These are phyloP conservation scores for Epichloe coenophiala DNA, from an alignment of 2,329 filamentous ascomycete genomes.

Conservation along the genomic window DNA sequence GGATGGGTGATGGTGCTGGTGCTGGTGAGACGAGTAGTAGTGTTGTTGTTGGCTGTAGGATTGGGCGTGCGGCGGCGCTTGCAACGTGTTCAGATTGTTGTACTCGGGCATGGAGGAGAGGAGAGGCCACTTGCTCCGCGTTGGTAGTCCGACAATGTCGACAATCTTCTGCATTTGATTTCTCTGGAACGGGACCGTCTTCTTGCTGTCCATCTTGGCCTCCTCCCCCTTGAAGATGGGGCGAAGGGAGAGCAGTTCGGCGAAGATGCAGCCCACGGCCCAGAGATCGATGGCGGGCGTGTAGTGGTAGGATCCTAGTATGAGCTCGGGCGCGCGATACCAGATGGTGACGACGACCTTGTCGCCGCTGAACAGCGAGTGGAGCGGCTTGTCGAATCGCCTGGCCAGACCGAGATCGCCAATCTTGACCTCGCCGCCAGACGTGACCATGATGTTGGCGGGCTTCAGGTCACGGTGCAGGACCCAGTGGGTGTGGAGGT, in stretches of 20 bases:
- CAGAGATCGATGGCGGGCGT: slow-evolving; percentile 95
- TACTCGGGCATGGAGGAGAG: slow-evolving; percentile 81
- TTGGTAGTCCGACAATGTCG: slow-evolving; percentile 85
- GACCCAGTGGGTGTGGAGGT: slow-evolving; percentile 93
- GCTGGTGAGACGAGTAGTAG: slow-evolving; percentile 9
- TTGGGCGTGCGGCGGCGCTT: slow-evolving; percentile 29
- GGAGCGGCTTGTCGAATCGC: slow-evolving; percentile 85
- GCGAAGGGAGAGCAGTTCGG: slow-evolving; percentile 75
- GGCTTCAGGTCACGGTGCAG: slow-evolving; percentile 94
- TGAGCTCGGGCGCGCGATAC: slow-evolving; percentile 90
- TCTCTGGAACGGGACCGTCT: slow-evolving; percentile 90
- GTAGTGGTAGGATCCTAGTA: slow-evolving; percentile 89
- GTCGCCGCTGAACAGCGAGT: slow-evolving; percentile 83
- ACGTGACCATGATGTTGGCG: slow-evolving; percentile 97
- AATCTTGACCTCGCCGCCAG: slow-evolving; percentile 78
- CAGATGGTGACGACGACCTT: slow-evolving; percentile 99
- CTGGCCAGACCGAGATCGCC: slow-evolving; percentile 87
- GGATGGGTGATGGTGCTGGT: slow-evolving; percentile 12
- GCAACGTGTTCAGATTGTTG: slow-evolving; percentile 48
- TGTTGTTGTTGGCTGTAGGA: too few species aligned
- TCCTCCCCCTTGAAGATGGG: slow-evolving; percentile 99
- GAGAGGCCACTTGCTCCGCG: slow-evolving; percentile 78
- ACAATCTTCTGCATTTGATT: slow-evolving; percentile 99
- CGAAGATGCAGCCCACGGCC: slow-evolving; percentile 97
- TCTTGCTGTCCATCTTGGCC: slow-evolving; percentile 97